A percentile compares a stretch with the other conserved stretches of the same genome.
Conservation (phyloP, 768 basidiomycete species). For the Termitomyces sp. region DNA sequence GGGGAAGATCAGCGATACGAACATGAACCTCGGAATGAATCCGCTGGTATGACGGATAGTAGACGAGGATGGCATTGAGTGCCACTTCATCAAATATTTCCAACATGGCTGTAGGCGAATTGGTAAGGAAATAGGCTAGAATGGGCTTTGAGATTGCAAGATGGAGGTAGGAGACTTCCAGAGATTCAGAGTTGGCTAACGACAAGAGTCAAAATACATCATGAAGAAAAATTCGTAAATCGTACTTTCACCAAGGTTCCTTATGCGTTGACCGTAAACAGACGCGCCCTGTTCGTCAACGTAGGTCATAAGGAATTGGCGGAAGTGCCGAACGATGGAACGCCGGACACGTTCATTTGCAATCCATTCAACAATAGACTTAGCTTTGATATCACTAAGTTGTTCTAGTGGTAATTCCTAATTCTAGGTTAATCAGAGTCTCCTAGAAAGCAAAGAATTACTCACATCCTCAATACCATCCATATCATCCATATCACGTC, state of each 20-base stretch:
- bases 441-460: conserved; percentile 8
- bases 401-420: conserved; percentile 95
- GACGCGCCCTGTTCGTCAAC: conserved; percentile 88
- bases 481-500: conserved; percentile 83
- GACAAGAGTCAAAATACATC: conserved; percentile 8
- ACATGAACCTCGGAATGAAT: conserved; percentile 99
- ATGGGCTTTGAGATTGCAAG: conserved; percentile 90
- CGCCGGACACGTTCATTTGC: conserved; percentile 86
- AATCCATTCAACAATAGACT: conserved; percentile 97
- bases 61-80: conserved; percentile 87
- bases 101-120: conserved; percentile 90
- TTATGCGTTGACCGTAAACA: conserved; percentile 92
- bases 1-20: conserved; percentile 90
- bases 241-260: conserved; percentile 89
- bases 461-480: conserved; percentile 84
- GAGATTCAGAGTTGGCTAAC: conserved; percentile 91
- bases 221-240: conserved; percentile 14
- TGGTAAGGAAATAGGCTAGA: conserved; percentile 95
- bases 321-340: conserved; percentile 89
- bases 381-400: conserved; percentile 95
- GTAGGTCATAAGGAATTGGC: conserved; percentile 93
- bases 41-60: conserved; percentile 92
- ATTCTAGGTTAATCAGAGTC: conserved; percentile 7
- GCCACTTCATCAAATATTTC: conserved; percentile 95
- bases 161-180: conserved; percentile 97